Evolutionary conservation across 78 protist species (phyloP), one percentile per base, ranked within the genome.

Genomic region (Chrysochromulina tobinii): DNA sequence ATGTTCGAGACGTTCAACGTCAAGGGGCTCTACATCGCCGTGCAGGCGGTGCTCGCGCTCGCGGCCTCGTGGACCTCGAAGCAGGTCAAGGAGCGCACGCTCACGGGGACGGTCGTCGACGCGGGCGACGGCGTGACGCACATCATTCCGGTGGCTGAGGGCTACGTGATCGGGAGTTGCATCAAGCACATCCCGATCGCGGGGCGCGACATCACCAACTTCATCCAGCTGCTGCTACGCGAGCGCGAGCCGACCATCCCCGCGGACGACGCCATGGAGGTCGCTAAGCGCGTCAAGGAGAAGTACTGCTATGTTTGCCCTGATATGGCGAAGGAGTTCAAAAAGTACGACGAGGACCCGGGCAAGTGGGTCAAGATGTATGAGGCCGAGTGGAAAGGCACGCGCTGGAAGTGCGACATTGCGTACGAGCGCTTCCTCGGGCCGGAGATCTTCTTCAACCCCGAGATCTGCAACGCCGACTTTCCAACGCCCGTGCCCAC

Each of bases 1-100:
- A 98, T 99, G 99, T 99, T 99, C 75, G 99, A 99, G 90, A 97
- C 99, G 6, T 99, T 98, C 95, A 98, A 98, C 88, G 99, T 99
- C 58, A 55, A 54, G 38, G 98, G 99, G 11, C 94, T 98, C 68
- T 98, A 98, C 96, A 99, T 99, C 94, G 99, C 99, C 23, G 99
- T 98, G 23, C 99, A 99, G 96, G 99, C 94, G 11, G 99, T 98
- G 51, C 96, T 99, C 50, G 99, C 99, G 61, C 97, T 99, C 8
- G 96, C 98, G 2, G 99, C 99, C 15, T 69, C 79, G 27, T 69
- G 59, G 50, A 88, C 64, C 21, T 50, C 18, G 81, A 81, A 6
- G 81, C 84, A 75, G 57, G 84, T 75, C 54, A 79, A 89, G 20
- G 95, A 91, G 38, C 67, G 94, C 27, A 91, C 94, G 38, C 90